Conservation (phyloP, 371 early-diverging fungal genomes). For the Mucor circinelloides region DNA sequence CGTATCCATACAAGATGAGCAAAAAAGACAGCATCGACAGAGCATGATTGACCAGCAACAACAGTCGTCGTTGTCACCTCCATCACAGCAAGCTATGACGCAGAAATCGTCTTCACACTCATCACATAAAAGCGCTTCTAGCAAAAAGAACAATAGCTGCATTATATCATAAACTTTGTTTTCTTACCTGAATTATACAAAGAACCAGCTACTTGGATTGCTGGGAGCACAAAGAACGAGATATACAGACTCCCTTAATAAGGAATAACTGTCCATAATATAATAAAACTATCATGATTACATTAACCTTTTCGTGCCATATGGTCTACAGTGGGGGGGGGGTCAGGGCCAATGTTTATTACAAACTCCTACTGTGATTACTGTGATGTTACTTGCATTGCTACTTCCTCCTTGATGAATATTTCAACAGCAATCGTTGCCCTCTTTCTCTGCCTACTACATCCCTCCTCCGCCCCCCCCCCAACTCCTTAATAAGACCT, state of each 20-base stretch:
- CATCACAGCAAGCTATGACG: background rate
- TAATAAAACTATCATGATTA: background rate
- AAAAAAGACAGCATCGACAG: background rate
- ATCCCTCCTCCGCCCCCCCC: too few species aligned
- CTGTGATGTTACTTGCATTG: background rate
- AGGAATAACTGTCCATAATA: background rate
- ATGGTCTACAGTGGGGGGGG: too few species aligned
- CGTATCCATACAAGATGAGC: constrained; percentile 15
- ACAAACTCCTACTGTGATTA: background rate
- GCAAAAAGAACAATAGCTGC: constrained; percentile 4
- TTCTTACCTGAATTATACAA: background rate
- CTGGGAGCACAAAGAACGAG: background rate
- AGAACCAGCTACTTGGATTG: background rate
- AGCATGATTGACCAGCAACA: background rate
- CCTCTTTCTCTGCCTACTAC: background rate
- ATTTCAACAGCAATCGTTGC: too few species aligned
- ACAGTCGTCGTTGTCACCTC: background rate
- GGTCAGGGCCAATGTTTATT: background rate
- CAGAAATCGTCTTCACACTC: background rate
- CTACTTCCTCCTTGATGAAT: background rate
- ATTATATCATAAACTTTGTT: background rate
- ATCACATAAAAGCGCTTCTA: background rate
- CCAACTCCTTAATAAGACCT: background rate
- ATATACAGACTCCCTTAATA: background rate
- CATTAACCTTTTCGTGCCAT: background rate